phyloP scores from a whole-genome alignment of 2,329 filamentous ascomycete genomes.

The Aquanectria penicillioides region DNA sequence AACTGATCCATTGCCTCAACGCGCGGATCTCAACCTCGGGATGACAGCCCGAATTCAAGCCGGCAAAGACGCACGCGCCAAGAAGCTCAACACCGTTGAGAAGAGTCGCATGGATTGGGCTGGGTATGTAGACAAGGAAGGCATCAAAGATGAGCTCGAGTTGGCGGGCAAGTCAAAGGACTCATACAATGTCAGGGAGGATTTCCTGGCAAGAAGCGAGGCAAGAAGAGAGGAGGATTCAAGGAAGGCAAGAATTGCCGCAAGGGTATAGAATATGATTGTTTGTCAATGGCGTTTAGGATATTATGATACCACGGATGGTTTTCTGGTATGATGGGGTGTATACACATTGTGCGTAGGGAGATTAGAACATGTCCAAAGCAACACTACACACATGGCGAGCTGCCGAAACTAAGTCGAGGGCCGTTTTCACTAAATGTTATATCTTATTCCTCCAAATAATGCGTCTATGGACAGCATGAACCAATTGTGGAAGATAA shows the following conservation, averaged over 20 bases:
- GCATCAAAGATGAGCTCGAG: conserved; percentile 74
- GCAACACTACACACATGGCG: too few relatives aligned
- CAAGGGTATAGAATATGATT: conserved; percentile 40
- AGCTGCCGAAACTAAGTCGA: too few relatives aligned
- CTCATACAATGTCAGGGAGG: conserved; percentile 69
- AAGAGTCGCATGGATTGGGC: conserved; percentile 81
- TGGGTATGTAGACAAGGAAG: conserved; percentile 76
- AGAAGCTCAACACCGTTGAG: conserved; percentile 76
- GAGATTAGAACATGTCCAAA: too few relatives aligned
- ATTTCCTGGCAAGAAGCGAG: conserved; percentile 74
- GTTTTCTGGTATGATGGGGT: background rate
- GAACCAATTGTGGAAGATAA: too few relatives aligned
- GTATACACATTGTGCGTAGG: too few relatives aligned
- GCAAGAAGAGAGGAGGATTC: conserved; percentile 70
- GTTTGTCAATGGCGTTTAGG: conserved; percentile 24
- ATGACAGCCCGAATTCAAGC: conserved; percentile 59
- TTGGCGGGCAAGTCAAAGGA: conserved; percentile 72
- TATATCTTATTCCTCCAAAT: too few relatives aligned
- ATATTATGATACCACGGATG: conserved; percentile 42
- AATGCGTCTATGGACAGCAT: too few relatives aligned
- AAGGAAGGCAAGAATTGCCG: conserved; percentile 61
- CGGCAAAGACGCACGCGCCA: conserved; percentile 61
- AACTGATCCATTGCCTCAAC: conserved; percentile 53
- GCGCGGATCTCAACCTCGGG: conserved; percentile 68
- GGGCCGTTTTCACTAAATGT: too few relatives aligned